Base-by-base conservation (phyloP, 2,329 filamentous ascomycete species). In the Cryphonectria nitschkei region DNA sequence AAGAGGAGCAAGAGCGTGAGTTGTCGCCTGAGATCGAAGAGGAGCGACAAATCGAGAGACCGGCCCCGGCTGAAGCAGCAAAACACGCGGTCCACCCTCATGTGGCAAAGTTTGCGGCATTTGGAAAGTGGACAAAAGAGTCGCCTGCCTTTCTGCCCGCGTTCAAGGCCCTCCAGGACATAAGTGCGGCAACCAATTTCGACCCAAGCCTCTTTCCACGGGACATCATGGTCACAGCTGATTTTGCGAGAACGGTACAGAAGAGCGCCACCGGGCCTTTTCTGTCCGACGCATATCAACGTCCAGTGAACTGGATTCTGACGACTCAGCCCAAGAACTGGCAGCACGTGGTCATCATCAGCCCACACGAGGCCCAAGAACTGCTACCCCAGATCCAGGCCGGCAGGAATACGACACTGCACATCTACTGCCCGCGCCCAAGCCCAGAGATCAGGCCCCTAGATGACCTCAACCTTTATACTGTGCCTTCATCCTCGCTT, bases 1-100 rank as follows among this genome's bases (percentile, higher is more conserved):
- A 87, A 2, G 89, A 93, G 74, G 91, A 93, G 70, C 89, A 93
- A 73, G 91, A 93, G 75, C 83, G 90, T 0, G 91, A 93, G 73
- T 80, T 93, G 0, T 83, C 88, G 0, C 89, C 88, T 0, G 90
- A 94, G 72, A 84, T 87, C 0, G 88, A 93, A 73, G 79, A 85
- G 37, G 88, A 93, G 74, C 80, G 84, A 0, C 80, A 92, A 65
- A 74, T 88, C 0, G 81, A 92, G 73, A 81, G 80, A 1, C 86
- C 88, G 0, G 75, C 77, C 0, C 70, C 77, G 0, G 80, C 81
- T 0, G 52, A 74, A 0, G 82, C 89, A 0, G 75, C 73, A 0
- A 0, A 11, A 0, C 87, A 91, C 62, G 2, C 0, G 0, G 14
- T 89, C 0, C 83, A 89, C 67, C 14, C 69, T 0, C 79, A 85